A percentile compares a stretch with the other conserved stretches of the same genome.
These are phyloP conservation scores for Zanthoxylum bungeanum DNA, from an alignment of 345 rosid species.

Conservation along the genomic window DNA sequence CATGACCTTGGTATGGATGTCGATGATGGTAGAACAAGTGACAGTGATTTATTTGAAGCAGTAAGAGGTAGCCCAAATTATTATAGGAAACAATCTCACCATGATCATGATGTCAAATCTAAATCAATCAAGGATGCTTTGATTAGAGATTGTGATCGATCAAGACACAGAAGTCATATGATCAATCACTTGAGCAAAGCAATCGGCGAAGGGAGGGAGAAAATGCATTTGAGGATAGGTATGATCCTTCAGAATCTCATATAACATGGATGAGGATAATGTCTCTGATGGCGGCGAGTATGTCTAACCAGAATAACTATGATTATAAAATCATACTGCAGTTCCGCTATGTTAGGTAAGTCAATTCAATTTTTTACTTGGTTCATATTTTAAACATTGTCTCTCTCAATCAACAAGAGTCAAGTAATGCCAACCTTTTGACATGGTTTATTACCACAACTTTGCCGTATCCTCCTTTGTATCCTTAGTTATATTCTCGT, in stretches of 20 bases:
- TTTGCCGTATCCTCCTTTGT: slow-evolving; percentile 94
- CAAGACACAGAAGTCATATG: slow-evolving; percentile 27
- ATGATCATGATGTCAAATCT: slow-evolving; percentile 26
- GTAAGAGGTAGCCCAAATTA: slow-evolving; percentile 15
- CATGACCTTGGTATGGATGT: slow-evolving; percentile 8
- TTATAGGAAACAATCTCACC: slow-evolving; percentile 25
- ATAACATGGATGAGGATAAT: slow-evolving; percentile 31
- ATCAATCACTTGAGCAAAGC: slow-evolving; percentile 28
- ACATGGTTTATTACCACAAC: slow-evolving; percentile 30
- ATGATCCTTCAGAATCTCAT: slow-evolving; percentile 60
- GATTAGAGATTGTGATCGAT: slow-evolving; percentile 24
- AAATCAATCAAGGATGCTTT: slow-evolving; percentile 28
- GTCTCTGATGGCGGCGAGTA: slow-evolving; percentile 1
- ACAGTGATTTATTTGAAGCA: slow-evolving; percentile 23
- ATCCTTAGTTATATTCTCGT: slow-evolving; percentile 49
- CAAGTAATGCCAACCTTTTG: slow-evolving; percentile 19
- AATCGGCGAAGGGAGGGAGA: slow-evolving; percentile 30
- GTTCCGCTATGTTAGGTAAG: slow-evolving; percentile 26
- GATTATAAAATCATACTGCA: slow-evolving; percentile 8
- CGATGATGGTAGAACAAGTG: slow-evolving; percentile 21
- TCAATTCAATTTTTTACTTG: slow-evolving; percentile 5
- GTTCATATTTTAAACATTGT: slow-evolving; percentile 8
- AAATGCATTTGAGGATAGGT: slow-evolving; percentile 69
- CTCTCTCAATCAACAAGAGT: slow-evolving; percentile 20
- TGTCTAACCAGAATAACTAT: slow-evolving; percentile 16